Conservation (phyloP, 768 basidiomycete genomes). For the Cystofilobasidium ferigula region DNA sequence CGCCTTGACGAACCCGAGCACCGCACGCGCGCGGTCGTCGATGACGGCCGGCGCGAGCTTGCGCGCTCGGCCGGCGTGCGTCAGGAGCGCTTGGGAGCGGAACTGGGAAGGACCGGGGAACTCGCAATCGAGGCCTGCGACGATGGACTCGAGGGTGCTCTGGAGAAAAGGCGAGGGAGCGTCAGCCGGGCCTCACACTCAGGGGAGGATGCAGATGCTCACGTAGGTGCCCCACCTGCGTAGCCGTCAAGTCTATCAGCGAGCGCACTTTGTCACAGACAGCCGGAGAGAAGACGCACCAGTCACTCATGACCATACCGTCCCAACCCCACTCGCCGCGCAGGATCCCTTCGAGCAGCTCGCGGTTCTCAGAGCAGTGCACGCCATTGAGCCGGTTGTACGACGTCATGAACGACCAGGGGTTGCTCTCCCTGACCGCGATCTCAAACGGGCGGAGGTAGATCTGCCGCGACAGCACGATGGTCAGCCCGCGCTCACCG, state of each 20-base stretch:
- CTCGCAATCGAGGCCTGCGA: conserved; percentile 49
- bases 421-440: conserved; percentile 46
- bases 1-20: conserved; percentile 38
- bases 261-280: too few relatives aligned
- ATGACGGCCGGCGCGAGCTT: conserved; percentile 58
- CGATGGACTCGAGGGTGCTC: conserved; percentile 45
- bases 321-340: neutral
- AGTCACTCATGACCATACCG: neutral
- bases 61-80: conserved; percentile 44
- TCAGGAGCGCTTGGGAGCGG: conserved; percentile 32
- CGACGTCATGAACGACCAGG: conserved; percentile 59
- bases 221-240: conserved; percentile 40
- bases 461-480: too few relatives aligned
- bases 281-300: too few relatives aligned
- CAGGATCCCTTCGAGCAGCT: conserved; percentile 47
- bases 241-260: too few relatives aligned
- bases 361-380: conserved; percentile 50
- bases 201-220: too few relatives aligned
- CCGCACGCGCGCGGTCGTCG: conserved; percentile 55
- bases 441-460: conserved; percentile 53
- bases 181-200: too few relatives aligned
- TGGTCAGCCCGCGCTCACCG: too few relatives aligned
- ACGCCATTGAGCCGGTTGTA: conserved; percentile 55
- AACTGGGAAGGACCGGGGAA: conserved; percentile 32
- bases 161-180: too few relatives aligned